Base-by-base conservation (phyloP, 208 protist species). In the Jaenimonas drosophilae region DNA sequence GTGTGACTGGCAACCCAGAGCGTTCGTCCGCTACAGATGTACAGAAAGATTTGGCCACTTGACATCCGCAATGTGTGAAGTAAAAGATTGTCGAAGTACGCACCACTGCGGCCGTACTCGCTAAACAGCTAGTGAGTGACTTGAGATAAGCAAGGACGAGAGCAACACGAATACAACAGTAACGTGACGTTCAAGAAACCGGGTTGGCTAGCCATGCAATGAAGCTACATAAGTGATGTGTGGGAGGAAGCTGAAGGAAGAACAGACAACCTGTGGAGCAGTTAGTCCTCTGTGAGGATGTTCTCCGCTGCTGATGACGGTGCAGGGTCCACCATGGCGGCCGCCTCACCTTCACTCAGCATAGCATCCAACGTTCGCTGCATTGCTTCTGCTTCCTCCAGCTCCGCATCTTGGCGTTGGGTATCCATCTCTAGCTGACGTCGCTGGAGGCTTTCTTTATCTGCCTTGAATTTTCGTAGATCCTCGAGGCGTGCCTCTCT, bases 1-100 rank as follows among this genome's bases (percentile, higher is more conserved):
- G 60, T 67, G 65, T 93, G 84, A n/a, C 61, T 59, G 9, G 84
- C 77, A 41, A 93, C 79, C 84, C 84, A 93, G 44, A 93, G 46
- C 20, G 84, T 92, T n/a, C 84, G 70, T 14, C 80, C 80, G 36
- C 64, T 69, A 2, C 70, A 44, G 27, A 72, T 66, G 36, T 87
- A 69, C 14, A 92, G 54, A 56, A 88, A 92, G 45, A 89, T 87
- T 30, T 72, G 68, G n/a, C n/a, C n/a, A 4, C 47, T 46, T 19
- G 66, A 76, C 62, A 75, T 77, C 39, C 21, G 19, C n/a, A 42
- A 11, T 42, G 23, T 11, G n/a, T 24, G 9, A 42, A 21, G 16
- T 7, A 42, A 17, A 42, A 21, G 37, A 24, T 24, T 25, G 9
- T 17, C 6, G 9, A 6, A 11, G 9, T 42, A 24, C 9, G 9